These are phyloP conservation scores for Ammopiptanthus mongolicus DNA, from an alignment of 306 rosid genomes.

Conservation along the genomic window DNA sequence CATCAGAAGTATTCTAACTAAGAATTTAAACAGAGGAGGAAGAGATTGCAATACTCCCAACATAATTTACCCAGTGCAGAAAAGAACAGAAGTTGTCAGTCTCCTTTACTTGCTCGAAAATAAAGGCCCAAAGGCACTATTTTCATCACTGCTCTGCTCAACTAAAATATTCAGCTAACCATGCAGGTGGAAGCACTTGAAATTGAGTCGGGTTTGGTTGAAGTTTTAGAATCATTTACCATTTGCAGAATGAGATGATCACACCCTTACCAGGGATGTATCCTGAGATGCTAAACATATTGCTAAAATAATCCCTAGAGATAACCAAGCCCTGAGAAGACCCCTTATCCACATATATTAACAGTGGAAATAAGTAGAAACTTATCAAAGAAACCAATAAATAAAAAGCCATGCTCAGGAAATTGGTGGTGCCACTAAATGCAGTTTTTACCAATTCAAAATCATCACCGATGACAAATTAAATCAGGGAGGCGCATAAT, in stretches of 20 bases:
- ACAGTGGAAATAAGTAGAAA: slow-evolving; percentile 8
- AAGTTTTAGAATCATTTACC: slow-evolving; percentile 40
- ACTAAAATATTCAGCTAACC: slow-evolving; percentile 38
- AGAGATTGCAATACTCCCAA: slow-evolving; percentile 73
- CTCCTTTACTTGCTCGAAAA: slow-evolving; percentile 80
- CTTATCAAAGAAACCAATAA: slow-evolving; percentile 34
- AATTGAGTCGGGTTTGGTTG: slow-evolving; percentile 39
- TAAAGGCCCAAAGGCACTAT: slow-evolving; percentile 48
- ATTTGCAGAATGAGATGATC: slow-evolving; percentile 31
- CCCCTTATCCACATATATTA: slow-evolving; percentile 36
- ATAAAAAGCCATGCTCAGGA: slow-evolving; percentile 21
- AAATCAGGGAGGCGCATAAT: background rate
- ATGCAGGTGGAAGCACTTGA: slow-evolving; percentile 56
- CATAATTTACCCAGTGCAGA: slow-evolving; percentile 83
- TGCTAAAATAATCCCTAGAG: slow-evolving; percentile 33
- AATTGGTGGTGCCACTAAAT: slow-evolving; percentile 27
- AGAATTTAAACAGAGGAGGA: slow-evolving; percentile 50
- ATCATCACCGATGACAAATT: slow-evolving; percentile 12
- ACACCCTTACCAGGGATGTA: slow-evolving; percentile 69
- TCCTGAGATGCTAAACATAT: slow-evolving; percentile 30
- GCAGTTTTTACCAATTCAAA: slow-evolving; percentile 15
- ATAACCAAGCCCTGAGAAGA: slow-evolving; percentile 36
- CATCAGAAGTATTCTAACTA: slow-evolving; percentile 48
- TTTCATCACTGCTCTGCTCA: slow-evolving; percentile 59
- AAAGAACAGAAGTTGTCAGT: slow-evolving; percentile 65